Evolutionary conservation across 1,139 yeast species (phyloP).

Genomic region (Blastobotrys aristatus): DNA sequence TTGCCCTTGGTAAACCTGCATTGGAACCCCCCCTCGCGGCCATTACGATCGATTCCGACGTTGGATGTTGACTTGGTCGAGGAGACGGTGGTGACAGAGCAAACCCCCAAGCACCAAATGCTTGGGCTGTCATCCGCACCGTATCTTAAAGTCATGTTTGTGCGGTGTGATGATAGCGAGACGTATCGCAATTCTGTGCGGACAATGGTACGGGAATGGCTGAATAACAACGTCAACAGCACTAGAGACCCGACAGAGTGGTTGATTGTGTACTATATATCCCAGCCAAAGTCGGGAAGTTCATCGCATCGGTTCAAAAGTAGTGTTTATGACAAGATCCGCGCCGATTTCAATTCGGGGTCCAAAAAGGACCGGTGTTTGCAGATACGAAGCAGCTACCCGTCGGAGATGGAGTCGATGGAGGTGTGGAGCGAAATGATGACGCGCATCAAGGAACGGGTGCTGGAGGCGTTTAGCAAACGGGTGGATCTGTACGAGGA

Average conservation of each 20-base stretch:
- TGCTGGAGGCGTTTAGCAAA: constrained; percentile 52
- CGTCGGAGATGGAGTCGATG: constrained; percentile 36
- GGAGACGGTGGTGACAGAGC: constrained; percentile 48
- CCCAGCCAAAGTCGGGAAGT: constrained; percentile 36
- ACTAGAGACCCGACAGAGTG: constrained; percentile 53
- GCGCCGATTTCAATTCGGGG: constrained; percentile 53
- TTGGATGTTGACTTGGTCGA: constrained; percentile 57
- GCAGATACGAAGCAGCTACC: constrained; percentile 36
- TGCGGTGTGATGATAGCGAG: constrained; percentile 62
- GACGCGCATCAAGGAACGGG: constrained; percentile 45
- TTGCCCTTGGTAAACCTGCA: constrained; percentile 72
- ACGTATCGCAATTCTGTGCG: constrained; percentile 74
- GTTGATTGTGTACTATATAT: constrained; percentile 55
- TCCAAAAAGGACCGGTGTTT: constrained; percentile 36
- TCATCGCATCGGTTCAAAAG: constrained; percentile 43
- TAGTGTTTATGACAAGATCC: constrained; percentile 60
- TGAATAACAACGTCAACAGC: constrained; percentile 43
- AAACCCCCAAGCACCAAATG: constrained; percentile 37
- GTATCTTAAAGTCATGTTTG: constrained; percentile 62
- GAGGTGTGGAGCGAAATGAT: constrained; percentile 50
- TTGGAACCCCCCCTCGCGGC: constrained; percentile 60
- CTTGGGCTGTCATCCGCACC: constrained; percentile 44
- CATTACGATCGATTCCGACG: constrained; percentile 61
- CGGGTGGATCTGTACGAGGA: constrained; percentile 42
- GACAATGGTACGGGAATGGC: constrained; percentile 80